Base-by-base conservation (phyloP, 345 rosid species). In the Hirschfeldia incana region DNA sequence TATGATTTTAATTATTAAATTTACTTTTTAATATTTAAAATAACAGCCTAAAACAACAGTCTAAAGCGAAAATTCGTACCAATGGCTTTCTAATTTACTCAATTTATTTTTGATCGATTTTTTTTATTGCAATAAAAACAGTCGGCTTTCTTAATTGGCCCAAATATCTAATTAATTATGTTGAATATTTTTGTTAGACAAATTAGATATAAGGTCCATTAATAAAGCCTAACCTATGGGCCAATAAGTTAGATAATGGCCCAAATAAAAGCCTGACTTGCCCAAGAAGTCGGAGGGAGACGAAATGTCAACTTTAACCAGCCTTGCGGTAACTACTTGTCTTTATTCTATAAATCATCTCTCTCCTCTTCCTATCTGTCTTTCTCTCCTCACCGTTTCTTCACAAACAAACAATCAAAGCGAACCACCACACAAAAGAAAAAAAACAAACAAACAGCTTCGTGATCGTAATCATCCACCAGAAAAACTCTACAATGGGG, bases 331-430 rank as follows among this genome's bases (percentile, higher is more conserved):
- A 79, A 79, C 49, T 34, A 44, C 8, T 64, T 37, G 77, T 34
- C 59, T 53, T 72, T 4, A 33, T 62, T 79, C 67, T 79, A 74
- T 74, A 80, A 74, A 39, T 2, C 46, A 0, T 42, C 3, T 32
- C 2, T 57, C 11, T 44, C 51, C 3, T n/a, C 0, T 61, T 3
- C 46, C 46, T 39, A 39, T 39, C 46, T 39, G 46, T 67, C 36
- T 79, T 33, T 60, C 28, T 66, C 29, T 57, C 57, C 12, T 26
- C 21, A 80, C 60, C 80, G 55, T 80, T 75, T 66, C 83, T 75
- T 75, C 44, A 6, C 9, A 0, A 28, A 6, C 9, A 0, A 28
- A 75, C 76, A 80, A 75, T 17, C 76, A 74, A 74, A 76, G 62
- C 68, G 4, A 79, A 34, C 65, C 13, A 78, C 53, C 49, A 49